Conservation (phyloP, 805 yeast species). For the Myxozyma melibiosi region DNA sequence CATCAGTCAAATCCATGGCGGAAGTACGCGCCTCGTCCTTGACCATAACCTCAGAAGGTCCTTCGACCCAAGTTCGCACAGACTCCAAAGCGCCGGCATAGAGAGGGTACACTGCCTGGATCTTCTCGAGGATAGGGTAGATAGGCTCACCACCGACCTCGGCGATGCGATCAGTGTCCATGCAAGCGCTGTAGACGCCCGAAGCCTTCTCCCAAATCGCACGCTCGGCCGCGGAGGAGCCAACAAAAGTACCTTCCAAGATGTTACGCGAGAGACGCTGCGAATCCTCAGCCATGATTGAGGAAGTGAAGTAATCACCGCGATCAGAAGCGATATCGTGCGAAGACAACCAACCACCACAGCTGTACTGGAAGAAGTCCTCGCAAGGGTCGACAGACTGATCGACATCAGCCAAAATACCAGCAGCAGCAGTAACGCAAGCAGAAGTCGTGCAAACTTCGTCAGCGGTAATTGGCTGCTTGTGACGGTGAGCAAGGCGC, state of each 20-base stretch:
- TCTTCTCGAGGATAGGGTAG: conserved; percentile 22
- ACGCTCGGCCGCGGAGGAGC: conserved; percentile 23
- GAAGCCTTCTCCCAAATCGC: conserved; percentile 32
- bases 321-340: conserved; percentile 32
- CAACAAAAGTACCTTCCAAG: conserved; percentile 27
- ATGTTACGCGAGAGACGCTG: conserved; percentile 28
- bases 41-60: conserved; percentile 3
- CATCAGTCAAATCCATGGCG: conserved; percentile 30
- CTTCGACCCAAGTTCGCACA: conserved; percentile 25
- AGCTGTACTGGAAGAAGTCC: conserved; percentile 30
- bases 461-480: background rate
- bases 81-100: conserved; percentile 8
- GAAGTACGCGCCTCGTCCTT: conserved; percentile 12
- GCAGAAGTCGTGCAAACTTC: conserved; percentile 29
- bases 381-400: conserved; percentile 28
- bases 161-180: conserved; percentile 28
- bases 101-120: conserved; percentile 23
- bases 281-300: conserved; percentile 29
- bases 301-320: conserved; percentile 26
- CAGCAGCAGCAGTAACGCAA: conserved; percentile 30
- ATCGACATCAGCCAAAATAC: conserved; percentile 28
- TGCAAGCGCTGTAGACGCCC: conserved; percentile 33
- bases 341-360: conserved; percentile 31
- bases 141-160: conserved; percentile 28
- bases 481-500: conserved; percentile 18